Conservation (phyloP, 2,329 filamentous ascomycete genomes). For the Aotearoamyces nothofagi region DNA sequence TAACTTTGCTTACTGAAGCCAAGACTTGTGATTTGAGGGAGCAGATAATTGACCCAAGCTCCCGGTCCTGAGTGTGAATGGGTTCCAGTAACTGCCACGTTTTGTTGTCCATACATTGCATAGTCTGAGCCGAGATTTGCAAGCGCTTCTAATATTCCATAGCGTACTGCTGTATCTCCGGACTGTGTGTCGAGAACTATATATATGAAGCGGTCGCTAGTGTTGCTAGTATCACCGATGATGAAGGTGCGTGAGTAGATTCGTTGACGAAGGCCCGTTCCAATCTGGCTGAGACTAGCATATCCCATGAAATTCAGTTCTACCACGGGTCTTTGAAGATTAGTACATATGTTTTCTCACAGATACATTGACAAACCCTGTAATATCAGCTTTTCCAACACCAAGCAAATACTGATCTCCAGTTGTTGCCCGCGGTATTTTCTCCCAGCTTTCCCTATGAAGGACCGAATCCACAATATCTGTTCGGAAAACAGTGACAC, state of each 20-base stretch:
- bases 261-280: conserved; percentile 72
- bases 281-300: conserved; percentile 65
- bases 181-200: conserved; percentile 74
- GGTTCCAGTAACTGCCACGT: conserved; percentile 79
- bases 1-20: conserved; percentile 81
- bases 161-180: conserved; percentile 74
- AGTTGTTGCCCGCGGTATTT: too few relatives aligned
- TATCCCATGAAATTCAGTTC: conserved; percentile 88
- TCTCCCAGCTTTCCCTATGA: too few relatives aligned
- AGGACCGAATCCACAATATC: too few relatives aligned
- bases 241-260: conserved; percentile 88
- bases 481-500: too few relatives aligned
- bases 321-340: conserved; percentile 47
- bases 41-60: conserved; percentile 83
- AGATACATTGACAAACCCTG: conserved; percentile 26
- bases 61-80: conserved; percentile 86
- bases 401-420: conserved; percentile 40
- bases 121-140: conserved; percentile 55
- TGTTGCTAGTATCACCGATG: conserved; percentile 51
- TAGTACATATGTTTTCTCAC: conserved; percentile 1
- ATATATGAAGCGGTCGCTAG: conserved; percentile 65
- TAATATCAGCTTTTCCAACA: conserved; percentile 58
- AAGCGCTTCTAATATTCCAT: conserved; percentile 71
- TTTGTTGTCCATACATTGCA: conserved; percentile 58
- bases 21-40: conserved; percentile 77